Conservation (phyloP, 768 basidiomycete species). For the Lentinus brumalis region DNA sequence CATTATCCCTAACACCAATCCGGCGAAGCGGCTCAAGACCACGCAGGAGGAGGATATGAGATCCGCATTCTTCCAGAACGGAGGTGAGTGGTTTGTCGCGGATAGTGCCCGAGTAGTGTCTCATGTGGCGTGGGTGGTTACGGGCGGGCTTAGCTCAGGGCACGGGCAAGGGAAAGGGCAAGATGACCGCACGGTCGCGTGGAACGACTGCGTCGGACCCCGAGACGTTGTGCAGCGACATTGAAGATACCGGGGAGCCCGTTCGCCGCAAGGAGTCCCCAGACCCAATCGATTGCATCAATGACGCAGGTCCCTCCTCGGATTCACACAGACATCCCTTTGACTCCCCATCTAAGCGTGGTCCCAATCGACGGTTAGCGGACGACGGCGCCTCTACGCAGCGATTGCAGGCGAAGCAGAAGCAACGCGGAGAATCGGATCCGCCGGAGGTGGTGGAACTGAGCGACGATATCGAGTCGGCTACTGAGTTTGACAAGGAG, state of each 20-base stretch:
- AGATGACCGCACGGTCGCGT: background rate
- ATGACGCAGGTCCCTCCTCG: background rate
- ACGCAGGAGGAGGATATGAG: too few species aligned
- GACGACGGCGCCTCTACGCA: conserved; percentile 3
- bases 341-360: background rate
- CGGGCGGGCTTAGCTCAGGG: background rate
- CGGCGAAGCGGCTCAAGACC: conserved; percentile 5
- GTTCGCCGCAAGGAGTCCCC: conserved; percentile 2
- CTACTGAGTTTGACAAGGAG: conserved; percentile 7
- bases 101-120: background rate
- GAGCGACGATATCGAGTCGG: conserved; percentile 13
- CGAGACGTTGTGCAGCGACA: background rate
- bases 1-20: background rate
- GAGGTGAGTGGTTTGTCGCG: conserved; percentile 4
- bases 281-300: conserved; percentile 13
- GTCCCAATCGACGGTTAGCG: background rate
- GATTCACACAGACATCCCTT: background rate
- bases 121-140: background rate
- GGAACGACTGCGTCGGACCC: background rate
- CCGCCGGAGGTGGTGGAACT: background rate
- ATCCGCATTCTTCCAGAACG: background rate
- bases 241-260: conserved; percentile 2
- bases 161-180: background rate
- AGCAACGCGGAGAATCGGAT: background rate
- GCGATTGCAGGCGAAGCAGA: conserved; percentile 1